A percentile compares a stretch with the other conserved stretches of the same genome.
phyloP scores from a whole-genome alignment of 306 rosid species.

The Neltuma alba region DNA sequence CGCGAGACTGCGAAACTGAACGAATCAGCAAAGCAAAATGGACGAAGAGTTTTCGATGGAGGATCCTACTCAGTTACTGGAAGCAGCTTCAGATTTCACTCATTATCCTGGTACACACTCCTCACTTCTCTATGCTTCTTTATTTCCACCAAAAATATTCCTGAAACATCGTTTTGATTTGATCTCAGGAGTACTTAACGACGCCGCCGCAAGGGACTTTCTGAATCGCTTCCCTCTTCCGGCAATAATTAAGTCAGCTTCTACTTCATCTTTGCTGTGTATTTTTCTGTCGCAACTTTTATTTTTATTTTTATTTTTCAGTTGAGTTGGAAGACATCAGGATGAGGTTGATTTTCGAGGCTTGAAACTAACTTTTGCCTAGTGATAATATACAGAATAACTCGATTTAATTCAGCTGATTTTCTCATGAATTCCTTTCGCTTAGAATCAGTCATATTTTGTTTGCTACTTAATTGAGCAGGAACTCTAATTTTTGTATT shows the following conservation, averaged over 20 bases:
- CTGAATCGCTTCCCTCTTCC: constrained; percentile 84
- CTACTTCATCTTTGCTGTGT: neutral
- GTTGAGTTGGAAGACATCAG: neutral
- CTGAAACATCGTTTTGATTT: neutral
- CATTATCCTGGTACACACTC: constrained; percentile 58
- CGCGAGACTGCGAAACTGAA: neutral
- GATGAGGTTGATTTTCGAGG: neutral
- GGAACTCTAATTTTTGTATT: neutral
- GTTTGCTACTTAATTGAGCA: neutral
- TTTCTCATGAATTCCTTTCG: neutral
- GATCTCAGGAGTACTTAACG: constrained; percentile 66
- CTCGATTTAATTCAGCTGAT: neutral
- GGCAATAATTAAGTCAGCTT: constrained; percentile 56
- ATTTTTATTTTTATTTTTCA: neutral
- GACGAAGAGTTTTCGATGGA: constrained; percentile 52
- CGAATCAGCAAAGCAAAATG: constrained; percentile 31
- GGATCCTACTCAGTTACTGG: constrained; percentile 65
- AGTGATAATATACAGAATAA: neutral
- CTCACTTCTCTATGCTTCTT: neutral
- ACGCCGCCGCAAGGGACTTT: constrained; percentile 65
- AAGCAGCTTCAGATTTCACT: constrained; percentile 75
- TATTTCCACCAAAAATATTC: neutral
- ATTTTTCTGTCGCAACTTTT: neutral
- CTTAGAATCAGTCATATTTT: neutral
- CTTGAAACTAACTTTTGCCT: neutral